Evolutionary conservation across 441 rosid species (phyloP).

Genomic region (Francoa sonchifolia): DNA sequence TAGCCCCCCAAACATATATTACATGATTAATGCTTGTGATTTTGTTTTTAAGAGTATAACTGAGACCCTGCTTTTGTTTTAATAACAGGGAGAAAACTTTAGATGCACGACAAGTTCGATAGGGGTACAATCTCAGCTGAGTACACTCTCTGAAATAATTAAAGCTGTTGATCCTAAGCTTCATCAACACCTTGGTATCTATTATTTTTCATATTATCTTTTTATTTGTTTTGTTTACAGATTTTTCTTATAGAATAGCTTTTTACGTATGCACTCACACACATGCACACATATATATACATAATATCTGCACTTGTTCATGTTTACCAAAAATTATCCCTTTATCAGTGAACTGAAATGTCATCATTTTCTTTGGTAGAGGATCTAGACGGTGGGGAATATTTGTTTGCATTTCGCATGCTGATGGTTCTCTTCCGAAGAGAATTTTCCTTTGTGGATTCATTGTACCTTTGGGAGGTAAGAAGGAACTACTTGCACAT

Average conservation of each 20-base stretch:
- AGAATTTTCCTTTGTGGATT: constrained; percentile 79
- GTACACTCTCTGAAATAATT: constrained; percentile 67
- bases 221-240: constrained; percentile 4
- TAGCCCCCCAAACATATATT: constrained; percentile 2
- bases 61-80: constrained; percentile 10
- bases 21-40: constrained; percentile 2
- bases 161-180: constrained; percentile 81
- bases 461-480: constrained; percentile 97
- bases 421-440: constrained; percentile 93
- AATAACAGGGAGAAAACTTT: constrained; percentile 76
- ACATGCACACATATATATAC: no score
- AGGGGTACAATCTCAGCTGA: constrained; percentile 84
- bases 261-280: no score
- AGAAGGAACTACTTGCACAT: no score
- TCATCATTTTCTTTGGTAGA: constrained; percentile 30
- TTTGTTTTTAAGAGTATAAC: constrained; percentile 8
- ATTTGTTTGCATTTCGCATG: constrained; percentile 90
- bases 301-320: no score
- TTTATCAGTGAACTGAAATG: constrained; percentile 9
- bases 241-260: neutral
- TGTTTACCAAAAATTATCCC: no score
- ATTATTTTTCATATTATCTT: constrained; percentile 6
- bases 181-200: constrained; percentile 83
- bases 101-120: constrained; percentile 55
- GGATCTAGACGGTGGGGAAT: constrained; percentile 87